Evolutionary conservation across 257 asterid species (phyloP).

Genomic region (Misopates orontium): DNA sequence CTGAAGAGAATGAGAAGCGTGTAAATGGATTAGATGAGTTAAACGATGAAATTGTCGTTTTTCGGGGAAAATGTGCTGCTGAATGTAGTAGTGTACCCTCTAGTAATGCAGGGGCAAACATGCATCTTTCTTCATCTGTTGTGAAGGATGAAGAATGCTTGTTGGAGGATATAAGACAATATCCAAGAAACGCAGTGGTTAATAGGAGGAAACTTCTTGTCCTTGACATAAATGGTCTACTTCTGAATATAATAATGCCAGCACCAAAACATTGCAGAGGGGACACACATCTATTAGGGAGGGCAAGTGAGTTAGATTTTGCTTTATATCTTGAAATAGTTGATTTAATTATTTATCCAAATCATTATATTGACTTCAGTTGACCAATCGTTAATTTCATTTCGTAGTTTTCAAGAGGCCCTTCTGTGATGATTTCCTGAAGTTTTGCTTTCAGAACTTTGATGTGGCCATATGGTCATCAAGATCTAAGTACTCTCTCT

Average conservation of each 20-base stretch:
- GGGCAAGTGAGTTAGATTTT: slow-evolving; percentile 63
- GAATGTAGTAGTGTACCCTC: slow-evolving; percentile 13
- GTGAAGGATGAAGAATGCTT: slow-evolving; percentile 30
- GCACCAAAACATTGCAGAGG: slow-evolving; percentile 55
- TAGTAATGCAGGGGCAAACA: slow-evolving; percentile 20
- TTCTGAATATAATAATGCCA: slow-evolving; percentile 73
- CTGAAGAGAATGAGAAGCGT: slow-evolving; percentile 14
- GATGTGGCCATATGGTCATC: slow-evolving; percentile 92
- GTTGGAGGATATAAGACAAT: slow-evolving; percentile 22
- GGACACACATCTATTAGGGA: slow-evolving; percentile 48
- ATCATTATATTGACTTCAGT: slow-evolving; percentile 13
- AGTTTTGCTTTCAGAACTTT: slow-evolving; percentile 78
- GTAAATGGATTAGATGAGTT: slow-evolving; percentile 20
- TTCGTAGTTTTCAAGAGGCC: slow-evolving; percentile 87
- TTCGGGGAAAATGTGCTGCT: slow-evolving; percentile 29
- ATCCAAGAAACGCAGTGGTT: slow-evolving; percentile 24
- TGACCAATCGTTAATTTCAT: slow-evolving; percentile 23
- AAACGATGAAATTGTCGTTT: slow-evolving; percentile 23
- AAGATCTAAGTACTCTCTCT: slow-evolving; percentile 58
- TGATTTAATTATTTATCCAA: slow-evolving; percentile 8
- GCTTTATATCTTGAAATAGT: not conserved
- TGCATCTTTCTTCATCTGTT: slow-evolving; percentile 22
- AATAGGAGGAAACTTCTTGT: slow-evolving; percentile 68
- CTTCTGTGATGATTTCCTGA: slow-evolving; percentile 70
- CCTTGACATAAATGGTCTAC: slow-evolving; percentile 92